Evolutionary conservation across 306 rosid species (phyloP).

Genomic region (Dryas alaskensis): DNA sequence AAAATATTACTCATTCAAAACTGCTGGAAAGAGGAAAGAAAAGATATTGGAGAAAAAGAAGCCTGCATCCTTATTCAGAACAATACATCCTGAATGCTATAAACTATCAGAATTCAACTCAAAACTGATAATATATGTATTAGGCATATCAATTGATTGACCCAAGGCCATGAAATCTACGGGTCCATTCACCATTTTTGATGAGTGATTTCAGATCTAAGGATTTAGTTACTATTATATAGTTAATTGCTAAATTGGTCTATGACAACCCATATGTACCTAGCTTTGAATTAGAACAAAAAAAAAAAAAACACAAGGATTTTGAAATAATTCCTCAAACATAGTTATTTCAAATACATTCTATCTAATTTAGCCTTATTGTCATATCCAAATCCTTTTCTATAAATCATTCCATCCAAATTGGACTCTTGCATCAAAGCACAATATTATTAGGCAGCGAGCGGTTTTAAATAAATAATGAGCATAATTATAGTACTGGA

Average conservation of each 20-base stretch:
- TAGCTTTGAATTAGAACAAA: too few relatives aligned
- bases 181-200: too few relatives aligned
- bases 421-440: background rate
- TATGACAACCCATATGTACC: too few relatives aligned
- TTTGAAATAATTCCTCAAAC: too few relatives aligned
- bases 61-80: background rate
- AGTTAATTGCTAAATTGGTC: too few relatives aligned
- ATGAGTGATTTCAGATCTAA: too few relatives aligned
- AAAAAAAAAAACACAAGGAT: too few relatives aligned
- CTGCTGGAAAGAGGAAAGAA: background rate
- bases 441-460: background rate
- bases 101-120: background rate
- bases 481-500: background rate
- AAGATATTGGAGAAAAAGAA: background rate
- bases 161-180: background rate
- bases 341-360: too few relatives aligned
- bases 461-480: background rate
- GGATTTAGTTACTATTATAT: too few relatives aligned
- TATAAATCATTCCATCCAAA: too few relatives aligned
- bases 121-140: background rate
- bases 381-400: too few relatives aligned
- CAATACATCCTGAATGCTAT: background rate
- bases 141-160: background rate
- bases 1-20: slow-evolving; percentile 15
- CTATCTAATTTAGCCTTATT: too few relatives aligned